phyloP scores from a whole-genome alignment of 2,329 filamentous ascomycete species.

The Teratosphaeria nubilosa region DNA sequence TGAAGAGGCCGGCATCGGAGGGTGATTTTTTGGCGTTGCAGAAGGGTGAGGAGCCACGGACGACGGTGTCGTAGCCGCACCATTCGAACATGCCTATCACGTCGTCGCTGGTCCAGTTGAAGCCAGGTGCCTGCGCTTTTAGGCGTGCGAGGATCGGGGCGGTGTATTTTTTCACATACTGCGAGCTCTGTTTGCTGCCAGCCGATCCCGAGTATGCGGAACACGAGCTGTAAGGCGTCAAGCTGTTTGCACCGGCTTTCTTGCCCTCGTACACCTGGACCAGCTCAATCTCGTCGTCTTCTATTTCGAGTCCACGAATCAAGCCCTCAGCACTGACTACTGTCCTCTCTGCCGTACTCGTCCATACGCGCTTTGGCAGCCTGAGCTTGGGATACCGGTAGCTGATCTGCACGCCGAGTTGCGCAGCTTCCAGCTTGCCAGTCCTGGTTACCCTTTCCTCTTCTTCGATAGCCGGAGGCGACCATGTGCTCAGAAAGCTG shows the following conservation, averaged over 20 bases:
- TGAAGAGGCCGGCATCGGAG: conserved; percentile 38
- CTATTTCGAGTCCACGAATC: conserved; percentile 45
- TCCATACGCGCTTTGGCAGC: conserved; percentile 48
- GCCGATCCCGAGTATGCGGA: conserved; percentile 50
- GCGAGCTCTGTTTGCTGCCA: conserved; percentile 43
- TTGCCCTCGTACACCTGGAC: conserved; percentile 48
- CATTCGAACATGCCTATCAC: conserved; percentile 58
- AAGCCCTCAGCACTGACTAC: conserved; percentile 49
- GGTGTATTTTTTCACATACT: conserved; percentile 43
- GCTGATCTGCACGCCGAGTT: conserved; percentile 48
- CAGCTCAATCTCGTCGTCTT: conserved; percentile 44
- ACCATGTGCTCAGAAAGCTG: conserved; percentile 48
- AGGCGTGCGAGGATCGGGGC: conserved; percentile 50
- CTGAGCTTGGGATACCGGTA: conserved; percentile 48
- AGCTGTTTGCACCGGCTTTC: conserved; percentile 47
- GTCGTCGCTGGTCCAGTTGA: conserved; percentile 55
- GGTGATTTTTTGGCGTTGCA: conserved; percentile 40
- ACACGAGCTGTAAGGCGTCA: conserved; percentile 57
- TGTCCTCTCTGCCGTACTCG: conserved; percentile 53
- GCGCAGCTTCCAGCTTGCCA: conserved; percentile 50
- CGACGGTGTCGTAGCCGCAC: conserved; percentile 60
- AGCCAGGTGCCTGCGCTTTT: conserved; percentile 42
- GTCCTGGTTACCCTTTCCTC: conserved; percentile 52
- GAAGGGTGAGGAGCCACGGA: conserved; percentile 53
- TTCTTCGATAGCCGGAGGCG: conserved; percentile 42